phyloP scores from a whole-genome alignment of 225 moss, liverwort and hornwort species.

The Neckera pumila region DNA sequence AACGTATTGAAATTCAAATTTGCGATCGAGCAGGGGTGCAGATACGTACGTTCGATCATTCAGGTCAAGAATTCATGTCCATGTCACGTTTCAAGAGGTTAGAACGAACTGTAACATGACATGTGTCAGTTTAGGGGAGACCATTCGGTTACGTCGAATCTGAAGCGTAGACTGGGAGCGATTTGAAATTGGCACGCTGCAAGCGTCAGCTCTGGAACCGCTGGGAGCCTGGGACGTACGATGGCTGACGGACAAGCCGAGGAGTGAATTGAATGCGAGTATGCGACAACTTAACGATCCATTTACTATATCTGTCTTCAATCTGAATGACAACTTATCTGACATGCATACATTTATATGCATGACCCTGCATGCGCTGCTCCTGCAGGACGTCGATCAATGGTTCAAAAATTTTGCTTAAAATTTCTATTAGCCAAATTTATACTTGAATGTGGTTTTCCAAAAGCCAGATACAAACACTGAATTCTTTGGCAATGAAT shows the following conservation, averaged over 20 bases:
- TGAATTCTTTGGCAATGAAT: too few species aligned
- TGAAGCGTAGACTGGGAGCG: not conserved
- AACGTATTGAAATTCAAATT: constrained; percentile 25
- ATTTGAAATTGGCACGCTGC: constrained; percentile 22
- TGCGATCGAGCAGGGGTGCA: not conserved
- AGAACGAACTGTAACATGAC: not conserved
- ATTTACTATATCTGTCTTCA: not conserved
- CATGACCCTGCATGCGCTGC: not conserved
- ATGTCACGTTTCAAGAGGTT: not conserved
- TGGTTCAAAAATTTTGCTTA: not conserved
- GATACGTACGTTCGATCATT: not conserved
- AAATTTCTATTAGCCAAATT: not conserved
- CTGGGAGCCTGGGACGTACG: not conserved
- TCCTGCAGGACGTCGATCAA: not conserved
- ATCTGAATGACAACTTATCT: not conserved
- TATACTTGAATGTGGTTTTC: not conserved
- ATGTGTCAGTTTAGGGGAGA: not conserved
- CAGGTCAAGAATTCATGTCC: not conserved
- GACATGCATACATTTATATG: not conserved
- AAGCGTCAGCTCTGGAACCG: not conserved
- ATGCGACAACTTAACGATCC: not conserved
- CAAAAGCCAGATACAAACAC: too few species aligned
- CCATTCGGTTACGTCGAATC: not conserved
- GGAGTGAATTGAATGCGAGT: too few species aligned
- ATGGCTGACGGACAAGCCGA: not conserved